Percentiles rank a stretch among this genome's conserved stretches.
Conservation (phyloP, 108 stramenopile species). For the Fistulifera pelliculosa region DNA sequence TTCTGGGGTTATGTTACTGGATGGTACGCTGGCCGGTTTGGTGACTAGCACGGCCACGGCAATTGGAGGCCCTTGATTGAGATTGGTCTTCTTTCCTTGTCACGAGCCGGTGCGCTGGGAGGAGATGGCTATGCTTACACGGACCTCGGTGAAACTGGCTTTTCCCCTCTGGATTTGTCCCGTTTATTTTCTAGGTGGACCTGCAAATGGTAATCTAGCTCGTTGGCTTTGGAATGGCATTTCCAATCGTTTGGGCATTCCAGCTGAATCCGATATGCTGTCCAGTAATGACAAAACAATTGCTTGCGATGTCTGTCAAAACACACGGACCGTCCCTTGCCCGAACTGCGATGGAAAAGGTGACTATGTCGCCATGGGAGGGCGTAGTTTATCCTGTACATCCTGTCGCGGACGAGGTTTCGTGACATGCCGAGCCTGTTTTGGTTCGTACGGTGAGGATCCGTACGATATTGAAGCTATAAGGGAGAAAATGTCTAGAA, state of each 20-base stretch:
- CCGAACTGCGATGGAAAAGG: conserved; percentile 75
- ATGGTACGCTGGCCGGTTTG: conserved; percentile 55
- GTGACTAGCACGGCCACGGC: conserved; percentile 62
- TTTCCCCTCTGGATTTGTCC: conserved; percentile 85
- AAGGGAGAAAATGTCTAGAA: conserved; percentile 52
- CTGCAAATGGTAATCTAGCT: conserved; percentile 80
- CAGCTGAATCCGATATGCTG: not conserved
- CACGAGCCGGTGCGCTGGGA: conserved; percentile 11
- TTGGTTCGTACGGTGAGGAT: conserved; percentile 54
- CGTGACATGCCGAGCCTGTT: conserved; percentile 70
- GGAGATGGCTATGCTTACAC: conserved; percentile 68
- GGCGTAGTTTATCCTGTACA: conserved; percentile 34
- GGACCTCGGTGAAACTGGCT: conserved; percentile 70
- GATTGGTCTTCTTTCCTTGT: conserved; percentile 40
- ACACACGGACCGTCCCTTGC: conserved; percentile 52
- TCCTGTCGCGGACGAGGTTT: conserved; percentile 60
- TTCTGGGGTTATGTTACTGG: conserved; percentile 50
- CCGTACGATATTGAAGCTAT: conserved; percentile 69
- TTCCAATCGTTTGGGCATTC: not conserved
- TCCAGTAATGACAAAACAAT: not conserved
- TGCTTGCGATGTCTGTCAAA: conserved; percentile 43
- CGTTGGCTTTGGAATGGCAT: conserved; percentile 63
- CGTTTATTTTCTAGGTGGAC: conserved; percentile 82
- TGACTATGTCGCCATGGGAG: conserved; percentile 57
- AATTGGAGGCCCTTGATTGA: conserved; percentile 77